Percentiles rank a stretch among this genome's conserved stretches.
phyloP scores from a whole-genome alignment of 2,329 filamentous ascomycete species.

The Pestalotiopsis sp. region DNA sequence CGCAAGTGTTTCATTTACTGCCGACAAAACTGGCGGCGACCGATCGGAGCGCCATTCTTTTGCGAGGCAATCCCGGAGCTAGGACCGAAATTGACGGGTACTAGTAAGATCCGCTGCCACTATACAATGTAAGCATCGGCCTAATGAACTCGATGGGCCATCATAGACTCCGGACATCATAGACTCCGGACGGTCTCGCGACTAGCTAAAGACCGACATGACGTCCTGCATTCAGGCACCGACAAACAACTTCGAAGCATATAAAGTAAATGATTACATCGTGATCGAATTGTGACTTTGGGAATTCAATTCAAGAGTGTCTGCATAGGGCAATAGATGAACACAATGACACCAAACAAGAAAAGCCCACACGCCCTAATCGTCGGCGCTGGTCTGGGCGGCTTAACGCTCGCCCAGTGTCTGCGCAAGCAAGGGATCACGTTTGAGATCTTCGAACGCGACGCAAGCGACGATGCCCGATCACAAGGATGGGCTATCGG shows the following conservation, averaged over 20 bases:
- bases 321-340: not conserved
- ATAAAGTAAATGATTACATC: not conserved
- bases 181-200: not conserved
- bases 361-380: constrained; percentile 2
- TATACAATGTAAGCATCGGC: not conserved
- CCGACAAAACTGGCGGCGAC: not conserved
- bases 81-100: not conserved
- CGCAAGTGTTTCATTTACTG: not conserved
- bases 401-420: constrained; percentile 7
- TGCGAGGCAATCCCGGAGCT: not conserved
- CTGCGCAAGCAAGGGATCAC: constrained; percentile 7
- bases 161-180: not conserved
- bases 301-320: not conserved
- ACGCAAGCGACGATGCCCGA: not conserved
- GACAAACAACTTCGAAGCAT: not conserved
- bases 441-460: constrained; percentile 9
- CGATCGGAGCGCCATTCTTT: not conserved
- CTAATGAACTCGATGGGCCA: not conserved
- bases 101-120: not conserved
- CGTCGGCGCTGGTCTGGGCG: constrained; percentile 8
- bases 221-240: not conserved
- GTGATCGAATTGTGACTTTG: not conserved
- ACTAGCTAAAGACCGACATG: not conserved
- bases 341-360: not conserved
- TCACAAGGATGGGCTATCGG: constrained; percentile 11